Conservation (phyloP, 2,329 filamentous ascomycete genomes). For the Arthrobotrys sinensis region DNA sequence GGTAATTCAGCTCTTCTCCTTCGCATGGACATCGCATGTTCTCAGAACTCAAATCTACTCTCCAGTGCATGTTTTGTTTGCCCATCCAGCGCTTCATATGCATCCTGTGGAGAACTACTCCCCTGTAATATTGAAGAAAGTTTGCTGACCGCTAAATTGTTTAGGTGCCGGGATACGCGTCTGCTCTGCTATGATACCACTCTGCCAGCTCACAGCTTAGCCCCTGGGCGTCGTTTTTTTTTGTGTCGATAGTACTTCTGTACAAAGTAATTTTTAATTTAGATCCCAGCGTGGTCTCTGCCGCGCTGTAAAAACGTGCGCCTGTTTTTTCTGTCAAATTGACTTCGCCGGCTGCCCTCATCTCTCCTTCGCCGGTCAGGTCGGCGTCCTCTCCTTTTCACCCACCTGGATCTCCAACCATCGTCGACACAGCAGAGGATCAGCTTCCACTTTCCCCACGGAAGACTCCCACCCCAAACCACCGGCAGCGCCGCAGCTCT, state of each 20-base stretch:
- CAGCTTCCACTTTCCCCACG: conserved; percentile 29
- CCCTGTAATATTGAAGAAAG: neutral
- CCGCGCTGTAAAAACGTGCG: conserved; percentile 22
- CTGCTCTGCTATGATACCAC: conserved; percentile 27
- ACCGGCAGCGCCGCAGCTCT: conserved; percentile 54
- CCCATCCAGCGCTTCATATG: neutral
- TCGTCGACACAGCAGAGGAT: conserved; percentile 34
- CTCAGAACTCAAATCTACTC: neutral
- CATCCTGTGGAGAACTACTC: neutral
- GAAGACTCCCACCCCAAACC: conserved; percentile 56
- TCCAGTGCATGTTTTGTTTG: neutral
- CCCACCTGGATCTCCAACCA: conserved; percentile 44
- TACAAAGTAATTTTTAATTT: conserved; percentile 18
- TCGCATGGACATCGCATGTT: conserved; percentile 26
- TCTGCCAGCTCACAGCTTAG: conserved; percentile 24
- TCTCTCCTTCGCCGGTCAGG: conserved; percentile 39
- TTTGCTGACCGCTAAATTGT: conserved; percentile 4
- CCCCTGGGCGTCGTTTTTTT: conserved; percentile 8
- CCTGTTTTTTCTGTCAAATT: conserved; percentile 47
- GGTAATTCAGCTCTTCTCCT: conserved; percentile 7
- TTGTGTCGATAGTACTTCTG: neutral
- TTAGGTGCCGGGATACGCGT: conserved; percentile 27
- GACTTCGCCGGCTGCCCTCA: conserved; percentile 36
- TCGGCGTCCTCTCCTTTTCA: conserved; percentile 54
- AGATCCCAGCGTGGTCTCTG: conserved; percentile 20